A percentile compares a stretch with the other conserved stretches of the same genome.
Evolutionary conservation across 1,284 basidiomycete genomes (phyloP).

Genomic region (Moniliella sp.): DNA sequence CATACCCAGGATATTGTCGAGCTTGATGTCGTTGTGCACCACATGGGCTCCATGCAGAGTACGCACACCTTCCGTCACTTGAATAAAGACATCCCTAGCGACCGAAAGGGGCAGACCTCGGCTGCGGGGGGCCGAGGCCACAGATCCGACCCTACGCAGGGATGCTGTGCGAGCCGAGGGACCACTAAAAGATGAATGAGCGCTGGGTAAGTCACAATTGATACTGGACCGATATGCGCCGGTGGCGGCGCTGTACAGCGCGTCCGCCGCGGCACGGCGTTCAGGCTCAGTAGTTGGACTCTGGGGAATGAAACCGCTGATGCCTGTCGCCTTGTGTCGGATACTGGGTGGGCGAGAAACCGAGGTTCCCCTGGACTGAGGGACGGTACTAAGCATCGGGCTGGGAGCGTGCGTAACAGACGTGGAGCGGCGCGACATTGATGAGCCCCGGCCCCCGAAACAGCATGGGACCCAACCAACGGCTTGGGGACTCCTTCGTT

Average conservation of each 20-base stretch:
- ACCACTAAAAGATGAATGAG: background rate
- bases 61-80: constrained; percentile 61
- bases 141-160: background rate
- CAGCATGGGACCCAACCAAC: too few species aligned
- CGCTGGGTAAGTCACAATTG: background rate
- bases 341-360: background rate
- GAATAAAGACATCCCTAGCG: constrained; percentile 66
- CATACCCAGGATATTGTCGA: constrained; percentile 63
- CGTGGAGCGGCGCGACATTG: too few species aligned
- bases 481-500: constrained; percentile 14
- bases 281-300: background rate
- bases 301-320: too few species aligned
- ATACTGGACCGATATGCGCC: background rate
- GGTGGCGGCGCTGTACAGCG: background rate
- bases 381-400: background rate
- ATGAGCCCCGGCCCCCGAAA: too few species aligned
- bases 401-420: background rate
- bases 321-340: too few species aligned
- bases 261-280: background rate
- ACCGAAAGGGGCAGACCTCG: constrained; percentile 33
- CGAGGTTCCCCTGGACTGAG: background rate
- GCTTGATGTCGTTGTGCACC: constrained; percentile 49
- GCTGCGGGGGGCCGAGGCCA: constrained; percentile 4
- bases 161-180: too few species aligned
- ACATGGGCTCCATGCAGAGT: constrained; percentile 63